Evolutionary conservation across 2,329 filamentous ascomycete genomes (phyloP).

Genomic region (Colletotrichum cordylinicola): DNA sequence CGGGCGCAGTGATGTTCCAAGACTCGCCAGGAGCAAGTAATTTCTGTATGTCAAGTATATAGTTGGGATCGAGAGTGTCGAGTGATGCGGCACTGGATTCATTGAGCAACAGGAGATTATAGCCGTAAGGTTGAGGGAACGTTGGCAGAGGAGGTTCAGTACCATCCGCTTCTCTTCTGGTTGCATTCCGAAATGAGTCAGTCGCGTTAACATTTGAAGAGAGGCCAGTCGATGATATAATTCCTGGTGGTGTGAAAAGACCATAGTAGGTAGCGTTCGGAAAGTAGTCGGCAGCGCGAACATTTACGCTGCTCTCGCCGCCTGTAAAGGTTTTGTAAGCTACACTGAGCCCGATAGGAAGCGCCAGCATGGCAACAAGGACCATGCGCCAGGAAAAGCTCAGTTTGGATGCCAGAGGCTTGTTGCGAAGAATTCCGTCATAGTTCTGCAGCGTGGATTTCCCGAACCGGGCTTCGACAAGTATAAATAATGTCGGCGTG

Average conservation of each 20-base stretch:
- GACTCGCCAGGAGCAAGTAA: too few species aligned
- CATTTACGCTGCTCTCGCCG: not conserved
- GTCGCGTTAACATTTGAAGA: too few species aligned
- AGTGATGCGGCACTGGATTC: too few species aligned
- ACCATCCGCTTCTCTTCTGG: too few species aligned
- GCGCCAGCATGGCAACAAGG: rapidly evolving
- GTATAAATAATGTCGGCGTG: rapidly evolving
- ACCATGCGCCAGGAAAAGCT: rapidly evolving
- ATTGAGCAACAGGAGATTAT: too few species aligned
- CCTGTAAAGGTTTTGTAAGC: not conserved
- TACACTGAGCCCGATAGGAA: not conserved
- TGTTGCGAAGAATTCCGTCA: not conserved
- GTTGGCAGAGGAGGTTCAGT: too few species aligned
- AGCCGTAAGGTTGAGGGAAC: too few species aligned
- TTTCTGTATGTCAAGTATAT: too few species aligned
- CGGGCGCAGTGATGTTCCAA: too few species aligned
- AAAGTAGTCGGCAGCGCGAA: rapidly evolving
- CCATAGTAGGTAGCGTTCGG: rapidly evolving
- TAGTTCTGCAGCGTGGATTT: not conserved
- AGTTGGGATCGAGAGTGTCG: too few species aligned
- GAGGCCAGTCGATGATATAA: too few species aligned
- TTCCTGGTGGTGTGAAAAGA: rapidly evolving
- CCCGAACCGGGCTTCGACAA: rapidly evolving
- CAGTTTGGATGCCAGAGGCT: rapidly evolving
- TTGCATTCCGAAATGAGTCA: too few species aligned